These are phyloP conservation scores for Clonostachys chloroleuca DNA, from an alignment of 2,329 filamentous ascomycete genomes.

Conservation along the genomic window DNA sequence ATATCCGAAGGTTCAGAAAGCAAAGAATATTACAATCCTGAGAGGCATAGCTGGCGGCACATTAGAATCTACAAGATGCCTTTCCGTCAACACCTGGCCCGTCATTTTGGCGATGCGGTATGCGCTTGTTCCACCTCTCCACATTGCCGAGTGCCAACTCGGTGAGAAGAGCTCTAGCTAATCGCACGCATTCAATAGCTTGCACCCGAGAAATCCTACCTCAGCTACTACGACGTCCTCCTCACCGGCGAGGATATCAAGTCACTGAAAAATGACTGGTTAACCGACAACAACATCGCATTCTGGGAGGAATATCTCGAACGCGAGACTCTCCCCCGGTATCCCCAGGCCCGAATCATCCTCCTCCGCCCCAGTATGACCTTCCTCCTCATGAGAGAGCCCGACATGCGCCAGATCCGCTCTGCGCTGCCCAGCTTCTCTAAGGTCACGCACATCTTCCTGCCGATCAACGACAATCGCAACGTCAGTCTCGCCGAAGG, in stretches of 20 bases:
- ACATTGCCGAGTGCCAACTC: constrained; percentile 2
- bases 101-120: constrained; percentile 43
- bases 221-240: constrained; percentile 35
- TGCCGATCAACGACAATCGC: constrained; percentile 87
- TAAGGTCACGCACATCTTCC: constrained; percentile 84
- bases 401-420: constrained; percentile 48
- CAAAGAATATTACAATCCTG: constrained; percentile 5
- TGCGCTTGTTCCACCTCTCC: constrained; percentile 14
- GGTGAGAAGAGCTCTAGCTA: constrained; percentile 35
- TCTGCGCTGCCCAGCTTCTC: constrained; percentile 77
- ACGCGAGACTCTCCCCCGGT: constrained; percentile 76
- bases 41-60: constrained; percentile 3
- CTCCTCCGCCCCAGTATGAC: constrained; percentile 91
- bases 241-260: constrained; percentile 86
- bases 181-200: too few species aligned
- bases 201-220: constrained; percentile 27
- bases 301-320: constrained; percentile 99
- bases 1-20: constrained; percentile 1
- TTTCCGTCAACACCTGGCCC: constrained; percentile 35
- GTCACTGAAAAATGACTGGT: constrained; percentile 86
- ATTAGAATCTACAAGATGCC: constrained; percentile 21
- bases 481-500: constrained; percentile 77
- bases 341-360: constrained; percentile 79
- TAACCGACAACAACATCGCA: constrained; percentile 94
- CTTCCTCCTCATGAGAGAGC: constrained; percentile 80